Evolutionary conservation across 2,329 filamentous ascomycete species (phyloP).

Genomic region (Coleophoma eucalyptorum): DNA sequence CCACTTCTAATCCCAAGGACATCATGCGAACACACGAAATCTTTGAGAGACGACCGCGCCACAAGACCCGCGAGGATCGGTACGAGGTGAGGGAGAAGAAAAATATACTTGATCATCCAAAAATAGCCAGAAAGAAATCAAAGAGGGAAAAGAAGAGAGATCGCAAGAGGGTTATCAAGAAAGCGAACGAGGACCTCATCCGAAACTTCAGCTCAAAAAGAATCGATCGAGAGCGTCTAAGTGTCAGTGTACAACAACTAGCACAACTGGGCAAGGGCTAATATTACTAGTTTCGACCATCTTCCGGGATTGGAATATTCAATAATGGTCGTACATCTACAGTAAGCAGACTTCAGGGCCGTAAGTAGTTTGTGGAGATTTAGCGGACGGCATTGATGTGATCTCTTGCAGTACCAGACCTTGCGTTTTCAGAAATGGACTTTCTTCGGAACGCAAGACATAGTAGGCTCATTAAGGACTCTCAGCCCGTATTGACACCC

Average conservation of each 20-base stretch:
- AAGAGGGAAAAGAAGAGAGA: conserved; percentile 8
- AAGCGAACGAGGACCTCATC: conserved; percentile 41
- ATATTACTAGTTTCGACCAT: conserved; percentile 30
- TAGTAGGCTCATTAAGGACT: conserved; percentile 19
- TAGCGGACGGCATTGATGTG: not conserved
- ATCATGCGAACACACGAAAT: conserved; percentile 8
- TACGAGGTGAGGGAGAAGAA: conserved; percentile 43
- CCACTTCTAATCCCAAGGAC: too few species aligned
- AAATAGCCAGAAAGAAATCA: conserved; percentile 18
- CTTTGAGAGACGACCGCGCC: conserved; percentile 44
- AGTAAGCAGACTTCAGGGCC: conserved; percentile 28
- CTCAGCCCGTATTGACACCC: conserved; percentile 18
- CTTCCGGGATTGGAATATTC: conserved; percentile 38
- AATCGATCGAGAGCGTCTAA: conserved; percentile 47
- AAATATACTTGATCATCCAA: conserved; percentile 18
- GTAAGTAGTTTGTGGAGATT: conserved; percentile 26
- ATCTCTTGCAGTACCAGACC: conserved; percentile 41
- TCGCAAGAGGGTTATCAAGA: conserved; percentile 15
- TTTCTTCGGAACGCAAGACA: conserved; percentile 32
- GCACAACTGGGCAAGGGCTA: conserved; percentile 3
- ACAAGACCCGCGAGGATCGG: conserved; percentile 51
- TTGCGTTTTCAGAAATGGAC: conserved; percentile 48
- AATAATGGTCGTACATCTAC: conserved; percentile 37
- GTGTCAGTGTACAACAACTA: conserved; percentile 33
- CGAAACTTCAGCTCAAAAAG: conserved; percentile 51